Evolutionary conservation across 2,329 filamentous ascomycete genomes (phyloP).

Genomic region (Fusarium piperis): DNA sequence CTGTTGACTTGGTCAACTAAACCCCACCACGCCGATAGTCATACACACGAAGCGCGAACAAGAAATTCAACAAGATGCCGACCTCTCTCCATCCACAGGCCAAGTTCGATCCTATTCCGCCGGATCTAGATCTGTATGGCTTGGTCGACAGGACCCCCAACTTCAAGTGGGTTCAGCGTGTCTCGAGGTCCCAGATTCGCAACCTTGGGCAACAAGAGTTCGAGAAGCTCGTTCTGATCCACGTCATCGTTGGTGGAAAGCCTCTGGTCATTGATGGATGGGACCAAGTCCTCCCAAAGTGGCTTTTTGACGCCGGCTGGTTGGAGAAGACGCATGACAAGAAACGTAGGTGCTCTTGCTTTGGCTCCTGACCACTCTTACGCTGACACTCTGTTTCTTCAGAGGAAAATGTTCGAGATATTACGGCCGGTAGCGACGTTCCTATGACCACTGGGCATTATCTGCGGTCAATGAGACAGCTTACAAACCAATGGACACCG

Average conservation of each 20-base stretch:
- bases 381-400: constrained; percentile 32
- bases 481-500: constrained; percentile 83
- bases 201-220: constrained; percentile 81
- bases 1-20: background rate
- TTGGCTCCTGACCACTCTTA: background rate
- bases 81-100: constrained; percentile 79
- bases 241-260: constrained; percentile 86
- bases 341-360: constrained; percentile 68
- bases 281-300: constrained; percentile 76
- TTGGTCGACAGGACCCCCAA: constrained; percentile 84
- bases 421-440: constrained; percentile 76
- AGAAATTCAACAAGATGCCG: constrained; percentile 68
- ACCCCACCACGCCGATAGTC: constrained; percentile 6
- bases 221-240: constrained; percentile 83
- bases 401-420: constrained; percentile 88
- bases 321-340: constrained; percentile 80
- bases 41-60: background rate
- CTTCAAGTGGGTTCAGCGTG: constrained; percentile 86
- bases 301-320: constrained; percentile 85
- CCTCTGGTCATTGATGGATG: constrained; percentile 93
- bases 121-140: constrained; percentile 79
- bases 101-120: constrained; percentile 90
- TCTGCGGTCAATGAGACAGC: constrained; percentile 82
- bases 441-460: constrained; percentile 92
- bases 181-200: constrained; percentile 81